Base-by-base conservation (phyloP, 208 protist genomes). In the Plasmodiophora brassicae region DNA sequence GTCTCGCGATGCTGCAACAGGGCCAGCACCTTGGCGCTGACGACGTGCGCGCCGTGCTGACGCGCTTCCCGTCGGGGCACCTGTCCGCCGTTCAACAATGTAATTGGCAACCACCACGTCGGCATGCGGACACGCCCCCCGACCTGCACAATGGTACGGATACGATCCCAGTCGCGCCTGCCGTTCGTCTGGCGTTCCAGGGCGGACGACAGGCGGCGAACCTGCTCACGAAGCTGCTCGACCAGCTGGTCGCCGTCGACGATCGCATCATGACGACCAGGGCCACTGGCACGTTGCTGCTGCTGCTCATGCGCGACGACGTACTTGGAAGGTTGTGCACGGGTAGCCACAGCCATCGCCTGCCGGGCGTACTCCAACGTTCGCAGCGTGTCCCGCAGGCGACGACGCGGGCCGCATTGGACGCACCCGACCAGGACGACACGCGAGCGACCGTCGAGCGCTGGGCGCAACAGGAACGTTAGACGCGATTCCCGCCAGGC, bases 1-100 rank as follows among this genome's bases (percentile, higher is more conserved):
- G 10, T n/a, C n/a, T 78, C 65, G 14, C 65, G 65, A 78, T 78
- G 65, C n/a, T 78, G 65, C 5, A 78, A 38, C n/a, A 78, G 65
- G 65, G 65, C 65, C 5, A 14, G 14, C 14, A 57, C 50, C 50
- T 57, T 28, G 14, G 25, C 14, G 14, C 14, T 57, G 50, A 25
- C 50, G 50, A 57, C 50, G 50, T 57, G 14, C 14, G 50, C 14
- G 50, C 50, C 14, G 25, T 57, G 25, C 25, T 25, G 50, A 57
- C 14, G 25, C 14, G 20, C 20, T 57, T 28, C 14, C 50, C 25
- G 25, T 25, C 50, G 14, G 20, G 25, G 50, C 14, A 25, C 50
- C 25, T 28, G 25, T 57, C 32, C 14, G 41, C 65, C n/a, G n/a
- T n/a, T n/a, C n/a, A n/a, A n/a, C n/a, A n/a, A n/a, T n/a, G n/a